These are phyloP conservation scores for Pyracantha coccinea DNA, from an alignment of 331 rosid genomes.

Conservation along the genomic window DNA sequence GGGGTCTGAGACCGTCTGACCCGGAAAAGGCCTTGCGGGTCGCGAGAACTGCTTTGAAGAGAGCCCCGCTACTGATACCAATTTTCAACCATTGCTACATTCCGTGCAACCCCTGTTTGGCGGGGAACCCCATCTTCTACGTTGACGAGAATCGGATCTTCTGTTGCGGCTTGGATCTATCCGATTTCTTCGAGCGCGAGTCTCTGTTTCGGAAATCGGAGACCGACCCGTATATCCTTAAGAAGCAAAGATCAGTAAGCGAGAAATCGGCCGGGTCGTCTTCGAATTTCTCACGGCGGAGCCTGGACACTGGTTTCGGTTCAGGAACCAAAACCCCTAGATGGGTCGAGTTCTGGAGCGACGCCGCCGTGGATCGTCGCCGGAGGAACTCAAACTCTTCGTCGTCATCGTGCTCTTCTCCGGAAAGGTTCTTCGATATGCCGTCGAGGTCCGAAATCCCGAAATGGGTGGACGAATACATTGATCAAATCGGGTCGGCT, in stretches of 20 bases:
- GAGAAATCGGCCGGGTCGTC: slow-evolving; percentile 74
- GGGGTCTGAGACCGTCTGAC: slow-evolving; percentile 84
- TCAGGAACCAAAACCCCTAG: slow-evolving; percentile 75
- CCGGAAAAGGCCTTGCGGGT: slow-evolving; percentile 76
- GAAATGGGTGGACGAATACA: slow-evolving; percentile 79
- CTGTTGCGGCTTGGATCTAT: slow-evolving; percentile 87
- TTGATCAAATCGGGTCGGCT: slow-evolving; percentile 65
- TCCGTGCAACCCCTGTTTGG: slow-evolving; percentile 89
- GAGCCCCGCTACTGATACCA: slow-evolving; percentile 90
- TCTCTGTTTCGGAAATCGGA: slow-evolving; percentile 53
- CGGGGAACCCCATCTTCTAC: slow-evolving; percentile 88
- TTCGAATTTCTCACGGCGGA: slow-evolving; percentile 15
- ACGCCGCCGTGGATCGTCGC: slow-evolving; percentile 75
- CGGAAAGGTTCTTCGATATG: slow-evolving; percentile 67
- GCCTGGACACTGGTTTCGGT: slow-evolving; percentile 47
- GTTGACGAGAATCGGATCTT: slow-evolving; percentile 88
- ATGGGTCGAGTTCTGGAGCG: slow-evolving; percentile 99
- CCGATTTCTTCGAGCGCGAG: slow-evolving; percentile 86
- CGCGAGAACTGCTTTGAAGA: slow-evolving; percentile 75
- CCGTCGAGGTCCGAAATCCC: slow-evolving; percentile 38
- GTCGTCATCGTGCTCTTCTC: slow-evolving; percentile 48
- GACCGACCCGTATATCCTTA: slow-evolving; percentile 40
- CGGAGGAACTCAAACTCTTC: slow-evolving; percentile 61
- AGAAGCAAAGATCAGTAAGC: slow-evolving; percentile 68
- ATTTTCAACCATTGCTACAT: slow-evolving; percentile 96